Conservation (phyloP, 1,284 basidiomycete species). For the Ustilago xerochloae region DNA sequence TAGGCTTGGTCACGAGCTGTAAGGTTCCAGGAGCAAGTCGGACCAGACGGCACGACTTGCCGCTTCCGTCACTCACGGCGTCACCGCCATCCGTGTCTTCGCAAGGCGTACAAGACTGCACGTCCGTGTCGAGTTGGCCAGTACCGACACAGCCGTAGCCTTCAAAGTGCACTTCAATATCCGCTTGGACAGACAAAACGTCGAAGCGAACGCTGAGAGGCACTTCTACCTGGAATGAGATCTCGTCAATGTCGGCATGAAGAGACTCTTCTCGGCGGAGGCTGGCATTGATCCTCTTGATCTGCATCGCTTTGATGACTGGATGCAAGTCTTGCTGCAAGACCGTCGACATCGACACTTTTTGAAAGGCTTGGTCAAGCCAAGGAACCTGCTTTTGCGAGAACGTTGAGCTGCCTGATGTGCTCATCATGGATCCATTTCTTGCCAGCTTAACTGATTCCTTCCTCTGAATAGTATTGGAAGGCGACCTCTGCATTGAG, state of each 20-base stretch:
- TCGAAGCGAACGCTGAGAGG: conserved; percentile 48
- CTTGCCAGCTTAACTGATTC: conserved; percentile 5
- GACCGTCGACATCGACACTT: conserved; percentile 29
- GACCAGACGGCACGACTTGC: conserved; percentile 12
- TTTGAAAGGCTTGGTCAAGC: conserved; percentile 55
- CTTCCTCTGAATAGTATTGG: conserved; percentile 8
- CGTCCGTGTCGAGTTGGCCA: conserved; percentile 34
- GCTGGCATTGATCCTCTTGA: conserved; percentile 34
- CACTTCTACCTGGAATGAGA: conserved; percentile 43
- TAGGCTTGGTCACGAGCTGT: conserved; percentile 22
- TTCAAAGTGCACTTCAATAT: conserved; percentile 54
- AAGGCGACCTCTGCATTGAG: conserved; percentile 13
- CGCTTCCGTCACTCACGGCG: neutral
- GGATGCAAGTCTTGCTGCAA: conserved; percentile 25
- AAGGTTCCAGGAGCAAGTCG: conserved; percentile 29
- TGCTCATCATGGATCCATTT: conserved; percentile 21
- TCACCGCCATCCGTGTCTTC: neutral
- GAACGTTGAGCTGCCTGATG: conserved; percentile 13
- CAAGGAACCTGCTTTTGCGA: conserved; percentile 49
- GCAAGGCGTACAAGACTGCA: conserved; percentile 18
- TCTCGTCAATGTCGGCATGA: conserved; percentile 43
- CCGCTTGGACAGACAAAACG: conserved; percentile 36
- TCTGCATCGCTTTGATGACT: conserved; percentile 20
- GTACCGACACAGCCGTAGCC: conserved; percentile 48
- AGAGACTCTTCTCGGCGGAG: conserved; percentile 29